Percentiles rank a stretch among this genome's conserved stretches.
phyloP scores from a whole-genome alignment of 441 rosid genomes.

The Arabidopsis hybrid region DNA sequence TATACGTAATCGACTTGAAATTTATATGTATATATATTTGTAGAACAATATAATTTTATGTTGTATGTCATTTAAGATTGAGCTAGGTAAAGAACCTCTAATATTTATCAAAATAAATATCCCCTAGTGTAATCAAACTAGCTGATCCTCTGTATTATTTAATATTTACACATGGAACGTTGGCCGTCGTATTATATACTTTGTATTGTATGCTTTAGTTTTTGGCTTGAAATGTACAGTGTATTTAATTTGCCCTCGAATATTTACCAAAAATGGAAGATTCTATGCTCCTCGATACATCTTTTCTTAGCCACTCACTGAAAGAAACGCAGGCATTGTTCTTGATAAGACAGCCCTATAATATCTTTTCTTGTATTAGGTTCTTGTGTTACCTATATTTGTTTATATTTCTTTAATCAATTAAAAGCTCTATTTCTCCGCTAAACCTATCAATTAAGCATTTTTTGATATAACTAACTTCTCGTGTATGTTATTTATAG shows the following conservation, averaged over 20 bases:
- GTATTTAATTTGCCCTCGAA: slow-evolving; percentile 10
- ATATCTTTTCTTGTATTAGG: neutral
- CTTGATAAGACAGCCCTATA: slow-evolving; percentile 41
- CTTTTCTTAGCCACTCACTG: slow-evolving; percentile 38
- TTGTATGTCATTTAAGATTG: neutral
- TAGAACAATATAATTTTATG: neutral
- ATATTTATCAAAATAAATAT: neutral
- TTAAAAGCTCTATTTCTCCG: neutral
- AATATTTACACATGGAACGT: slow-evolving; percentile 1
- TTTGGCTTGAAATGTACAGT: slow-evolving; percentile 7
- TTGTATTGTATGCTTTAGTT: neutral
- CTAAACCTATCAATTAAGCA: neutral
- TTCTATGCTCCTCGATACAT: slow-evolving; percentile 35
- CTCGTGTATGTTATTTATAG: too few relatives aligned
- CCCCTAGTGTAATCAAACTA: neutral
- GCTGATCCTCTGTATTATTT: neutral
- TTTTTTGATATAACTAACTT: neutral
- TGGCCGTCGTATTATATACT: slow-evolving; percentile 6
- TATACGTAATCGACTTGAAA: neutral
- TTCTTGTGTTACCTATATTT: slow-evolving; percentile 1
- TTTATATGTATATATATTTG: neutral
- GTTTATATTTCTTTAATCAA: slow-evolving; percentile 3
- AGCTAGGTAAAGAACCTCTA: neutral
- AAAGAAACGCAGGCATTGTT: slow-evolving; percentile 32
- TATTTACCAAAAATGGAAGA: slow-evolving; percentile 36